A percentile compares a stretch with the other conserved stretches of the same genome.
phyloP scores from a whole-genome alignment of 306 rosid genomes.

The cucumber (Cucumis sativus) region DNA sequence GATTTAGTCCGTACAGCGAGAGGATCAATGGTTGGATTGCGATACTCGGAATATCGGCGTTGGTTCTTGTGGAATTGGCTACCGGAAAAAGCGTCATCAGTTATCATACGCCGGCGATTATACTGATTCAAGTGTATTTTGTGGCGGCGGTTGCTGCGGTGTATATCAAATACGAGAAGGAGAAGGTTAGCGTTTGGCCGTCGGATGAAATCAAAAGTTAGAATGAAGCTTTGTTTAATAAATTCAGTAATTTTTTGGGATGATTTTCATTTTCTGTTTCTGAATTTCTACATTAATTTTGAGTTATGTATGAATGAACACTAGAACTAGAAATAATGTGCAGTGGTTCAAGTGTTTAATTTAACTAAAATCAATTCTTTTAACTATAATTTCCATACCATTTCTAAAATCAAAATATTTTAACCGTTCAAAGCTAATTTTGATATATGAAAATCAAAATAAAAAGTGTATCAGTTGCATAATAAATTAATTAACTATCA shows the following conservation, averaged over 20 bases:
- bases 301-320: not conserved
- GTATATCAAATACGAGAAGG: constrained; percentile 62
- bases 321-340: no score
- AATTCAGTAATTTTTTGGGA: not conserved
- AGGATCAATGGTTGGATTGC: constrained; percentile 62
- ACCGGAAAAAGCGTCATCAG: constrained; percentile 72
- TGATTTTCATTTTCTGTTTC: not conserved
- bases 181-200: constrained; percentile 75
- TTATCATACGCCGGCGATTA: constrained; percentile 54
- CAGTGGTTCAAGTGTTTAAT: no score
- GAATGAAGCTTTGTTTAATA: no score
- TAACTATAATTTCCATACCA: no score
- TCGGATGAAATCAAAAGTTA: not conserved
- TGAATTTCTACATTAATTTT: not conserved
- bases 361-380: no score
- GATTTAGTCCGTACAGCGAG: constrained; percentile 73
- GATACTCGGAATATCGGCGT: constrained; percentile 50
- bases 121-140: constrained; percentile 61
- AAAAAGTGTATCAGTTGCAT: no score
- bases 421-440: no score
- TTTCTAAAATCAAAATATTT: no score
- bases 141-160: constrained; percentile 59
- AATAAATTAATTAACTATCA: no score
- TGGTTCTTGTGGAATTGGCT: constrained; percentile 67
- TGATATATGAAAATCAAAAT: no score